Evolutionary conservation across 2,329 filamentous ascomycete species (phyloP).

Genomic region (Fusarium albidum): DNA sequence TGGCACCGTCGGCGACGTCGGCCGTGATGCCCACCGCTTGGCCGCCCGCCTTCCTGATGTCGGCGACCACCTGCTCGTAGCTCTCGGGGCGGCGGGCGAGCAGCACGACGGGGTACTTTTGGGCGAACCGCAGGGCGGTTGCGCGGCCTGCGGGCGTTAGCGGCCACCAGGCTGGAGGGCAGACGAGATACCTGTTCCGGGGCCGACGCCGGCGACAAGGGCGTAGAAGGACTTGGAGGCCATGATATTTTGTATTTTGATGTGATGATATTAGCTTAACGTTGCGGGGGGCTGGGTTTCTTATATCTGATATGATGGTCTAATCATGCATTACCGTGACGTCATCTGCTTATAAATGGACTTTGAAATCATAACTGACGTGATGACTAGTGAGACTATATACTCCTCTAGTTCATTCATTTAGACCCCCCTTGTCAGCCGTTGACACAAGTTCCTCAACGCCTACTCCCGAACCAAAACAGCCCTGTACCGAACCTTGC

Average conservation of each 20-base stretch:
- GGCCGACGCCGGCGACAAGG: constrained; percentile 75
- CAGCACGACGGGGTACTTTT: constrained; percentile 76
- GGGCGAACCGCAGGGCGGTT: constrained; percentile 65
- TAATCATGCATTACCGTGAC: constrained; percentile 20
- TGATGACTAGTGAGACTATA: too few species aligned
- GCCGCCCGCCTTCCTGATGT: constrained; percentile 74
- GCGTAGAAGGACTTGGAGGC: constrained; percentile 62
- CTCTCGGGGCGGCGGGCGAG: constrained; percentile 74
- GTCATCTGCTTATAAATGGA: constrained; percentile 35
- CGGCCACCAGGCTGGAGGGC: not conserved
- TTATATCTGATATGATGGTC: constrained; percentile 6
- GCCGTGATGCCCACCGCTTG: constrained; percentile 75
- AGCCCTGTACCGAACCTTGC: constrained; percentile 42
- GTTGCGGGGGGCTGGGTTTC: not conserved
- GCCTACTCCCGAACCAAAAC: constrained; percentile 39
- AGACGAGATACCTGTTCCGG: constrained; percentile 63
- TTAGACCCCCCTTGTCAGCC: too few species aligned
- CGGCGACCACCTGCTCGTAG: constrained; percentile 71
- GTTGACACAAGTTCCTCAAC: not conserved
- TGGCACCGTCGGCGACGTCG: constrained; percentile 49
- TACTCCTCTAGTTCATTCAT: too few species aligned
- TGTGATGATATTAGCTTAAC: not conserved
- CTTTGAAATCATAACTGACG: constrained; percentile 1
- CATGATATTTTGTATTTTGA: constrained; percentile 6
- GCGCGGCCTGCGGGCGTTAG: constrained; percentile 49